Evolutionary conservation across 306 rosid genomes (phyloP).

Genomic region (Sesbania bispinosa): DNA sequence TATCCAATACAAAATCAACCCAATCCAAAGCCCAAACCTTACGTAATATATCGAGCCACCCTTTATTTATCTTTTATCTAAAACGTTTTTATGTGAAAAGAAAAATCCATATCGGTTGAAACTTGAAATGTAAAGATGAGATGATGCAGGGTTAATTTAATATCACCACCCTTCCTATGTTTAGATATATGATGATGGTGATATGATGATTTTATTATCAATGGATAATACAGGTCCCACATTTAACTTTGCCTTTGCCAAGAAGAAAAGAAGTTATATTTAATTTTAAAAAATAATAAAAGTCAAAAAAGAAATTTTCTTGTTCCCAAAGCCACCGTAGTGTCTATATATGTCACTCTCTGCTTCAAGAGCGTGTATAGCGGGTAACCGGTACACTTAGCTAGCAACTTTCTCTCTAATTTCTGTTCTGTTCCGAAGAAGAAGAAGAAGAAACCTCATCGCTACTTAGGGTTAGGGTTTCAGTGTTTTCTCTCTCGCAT

Average conservation of each 20-base stretch:
- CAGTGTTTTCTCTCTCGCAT: background rate
- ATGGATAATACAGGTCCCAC: constrained; percentile 20
- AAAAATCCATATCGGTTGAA: too few species aligned
- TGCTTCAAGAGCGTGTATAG: background rate
- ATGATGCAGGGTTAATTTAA: too few species aligned
- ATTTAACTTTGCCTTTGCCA: constrained; percentile 27
- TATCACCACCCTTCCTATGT: too few species aligned
- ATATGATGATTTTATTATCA: too few species aligned
- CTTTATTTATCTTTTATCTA: too few species aligned
- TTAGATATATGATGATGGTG: too few species aligned
- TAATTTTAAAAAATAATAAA: background rate
- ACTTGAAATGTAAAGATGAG: too few species aligned
- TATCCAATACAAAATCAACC: too few species aligned
- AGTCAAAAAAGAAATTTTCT: constrained; percentile 33
- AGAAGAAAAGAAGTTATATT: too few species aligned
- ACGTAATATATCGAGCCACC: too few species aligned
- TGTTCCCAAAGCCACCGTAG: constrained; percentile 36
- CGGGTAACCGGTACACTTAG: constrained; percentile 39
- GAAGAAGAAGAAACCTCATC: background rate
- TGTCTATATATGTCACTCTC: background rate
- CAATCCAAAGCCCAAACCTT: too few species aligned
- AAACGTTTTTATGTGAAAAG: too few species aligned
- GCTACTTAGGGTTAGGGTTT: constrained; percentile 43
- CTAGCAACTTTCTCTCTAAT: background rate
- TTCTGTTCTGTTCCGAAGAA: background rate